Percentiles rank a stretch among this genome's conserved stretches.
These are phyloP conservation scores for Dactylellina sp. DNA, from an alignment of 2,329 filamentous ascomycete genomes.

Conservation along the genomic window DNA sequence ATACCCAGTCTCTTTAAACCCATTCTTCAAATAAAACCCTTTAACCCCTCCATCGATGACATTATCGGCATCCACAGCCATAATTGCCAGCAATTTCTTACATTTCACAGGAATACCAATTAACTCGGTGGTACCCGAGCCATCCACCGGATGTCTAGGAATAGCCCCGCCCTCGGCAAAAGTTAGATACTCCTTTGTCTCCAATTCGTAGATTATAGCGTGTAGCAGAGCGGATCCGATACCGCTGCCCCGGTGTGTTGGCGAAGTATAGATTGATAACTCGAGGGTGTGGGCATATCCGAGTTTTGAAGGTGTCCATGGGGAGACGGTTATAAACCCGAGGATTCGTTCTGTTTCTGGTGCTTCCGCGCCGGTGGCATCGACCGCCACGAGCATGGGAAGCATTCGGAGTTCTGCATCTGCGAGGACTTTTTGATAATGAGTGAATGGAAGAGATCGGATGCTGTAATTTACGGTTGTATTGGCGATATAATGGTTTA, in stretches of 20 bases:
- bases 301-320: conserved; percentile 25
- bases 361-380: background rate
- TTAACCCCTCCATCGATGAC: conserved; percentile 8
- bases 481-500: conserved; percentile 35
- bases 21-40: conserved; percentile 26
- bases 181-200: conserved; percentile 29
- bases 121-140: too few relatives aligned
- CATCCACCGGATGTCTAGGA: too few relatives aligned
- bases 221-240: conserved; percentile 15
- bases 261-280: conserved; percentile 30
- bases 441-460: conserved; percentile 4
- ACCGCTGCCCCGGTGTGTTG: conserved; percentile 17
- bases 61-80: conserved; percentile 30
- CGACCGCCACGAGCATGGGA: conserved; percentile 31
- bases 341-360: background rate
- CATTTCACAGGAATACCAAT: conserved; percentile 28
- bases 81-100: conserved; percentile 31
- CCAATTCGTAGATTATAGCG: conserved; percentile 15
- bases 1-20: conserved; percentile 23
- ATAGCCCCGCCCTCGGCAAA: conserved; percentile 32
- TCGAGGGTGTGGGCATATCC: conserved; percentile 45
- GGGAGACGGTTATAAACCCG: conserved; percentile 20
- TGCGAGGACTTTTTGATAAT: conserved; percentile 3
- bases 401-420: conserved; percentile 11
- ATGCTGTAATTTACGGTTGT: conserved; percentile 20